Conservation (phyloP, 768 basidiomycete species). For the Lactarius sanguifluus region DNA sequence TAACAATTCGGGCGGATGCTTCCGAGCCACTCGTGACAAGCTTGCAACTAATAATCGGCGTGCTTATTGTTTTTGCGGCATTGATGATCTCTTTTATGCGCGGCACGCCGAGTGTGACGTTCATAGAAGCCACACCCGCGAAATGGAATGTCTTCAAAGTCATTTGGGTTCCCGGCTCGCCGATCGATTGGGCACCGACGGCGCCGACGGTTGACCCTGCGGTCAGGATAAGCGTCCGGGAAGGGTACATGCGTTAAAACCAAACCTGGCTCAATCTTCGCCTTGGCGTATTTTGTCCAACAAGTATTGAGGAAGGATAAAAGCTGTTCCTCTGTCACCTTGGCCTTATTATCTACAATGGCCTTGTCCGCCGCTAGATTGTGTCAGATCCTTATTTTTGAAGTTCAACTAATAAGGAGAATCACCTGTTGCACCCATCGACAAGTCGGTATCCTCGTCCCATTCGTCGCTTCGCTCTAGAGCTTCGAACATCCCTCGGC, state of each 20-base stretch:
- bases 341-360: constrained; percentile 85
- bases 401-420: not conserved
- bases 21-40: constrained; percentile 84
- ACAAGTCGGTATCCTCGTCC: constrained; percentile 75
- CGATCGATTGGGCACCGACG: constrained; percentile 98
- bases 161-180: constrained; percentile 99
- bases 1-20: constrained; percentile 96
- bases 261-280: constrained; percentile 91
- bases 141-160: constrained; percentile 99
- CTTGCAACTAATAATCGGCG: constrained; percentile 97
- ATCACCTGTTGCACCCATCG: constrained; percentile 69
- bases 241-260: constrained; percentile 14
- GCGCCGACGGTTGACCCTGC: constrained; percentile 96
- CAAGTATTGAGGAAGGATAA: constrained; percentile 80
- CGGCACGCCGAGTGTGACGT: constrained; percentile 98
- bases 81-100: constrained; percentile 99
- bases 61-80: constrained; percentile 95
- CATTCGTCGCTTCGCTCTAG: constrained; percentile 70
- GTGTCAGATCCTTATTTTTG: not conserved
- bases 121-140: constrained; percentile 99
- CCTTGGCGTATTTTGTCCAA: constrained; percentile 89
- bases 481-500: constrained; percentile 83
- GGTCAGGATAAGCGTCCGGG: not conserved
- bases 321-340: constrained; percentile 84
- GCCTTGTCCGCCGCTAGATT: constrained; percentile 59